Conservation (phyloP, 1,284 basidiomycete genomes). For the Pseudozyma hubeiensis region DNA sequence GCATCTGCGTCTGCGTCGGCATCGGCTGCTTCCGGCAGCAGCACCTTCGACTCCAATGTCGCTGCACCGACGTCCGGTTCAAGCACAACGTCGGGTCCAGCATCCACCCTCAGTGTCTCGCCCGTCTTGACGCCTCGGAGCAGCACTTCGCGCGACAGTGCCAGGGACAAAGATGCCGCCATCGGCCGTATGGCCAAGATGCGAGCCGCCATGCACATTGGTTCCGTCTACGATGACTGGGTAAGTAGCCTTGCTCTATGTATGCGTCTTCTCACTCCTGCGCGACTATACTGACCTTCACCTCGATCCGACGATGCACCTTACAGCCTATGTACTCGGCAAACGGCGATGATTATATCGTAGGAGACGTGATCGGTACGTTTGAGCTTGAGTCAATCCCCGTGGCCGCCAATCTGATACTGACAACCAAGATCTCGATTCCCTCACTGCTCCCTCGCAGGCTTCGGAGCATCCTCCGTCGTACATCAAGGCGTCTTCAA, state of each 20-base stretch:
- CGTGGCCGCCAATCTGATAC: neutral
- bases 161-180: conserved; percentile 31
- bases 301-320: neutral
- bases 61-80: conserved; percentile 1
- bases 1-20: conserved; percentile 17
- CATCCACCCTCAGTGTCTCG: conserved; percentile 20
- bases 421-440: neutral
- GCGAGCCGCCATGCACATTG: conserved; percentile 72
- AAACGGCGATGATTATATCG: conserved; percentile 58
- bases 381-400: neutral
- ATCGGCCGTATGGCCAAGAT: conserved; percentile 35
- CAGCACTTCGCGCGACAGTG: conserved; percentile 27
- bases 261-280: neutral
- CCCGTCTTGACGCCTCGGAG: conserved; percentile 22
- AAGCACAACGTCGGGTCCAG: conserved; percentile 28
- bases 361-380: conserved; percentile 60
- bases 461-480: conserved; percentile 86
- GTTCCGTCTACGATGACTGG: conserved; percentile 87
- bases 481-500: conserved; percentile 82
- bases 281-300: conserved; percentile 6
- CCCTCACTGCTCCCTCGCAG: conserved; percentile 60
- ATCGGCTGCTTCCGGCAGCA: neutral
- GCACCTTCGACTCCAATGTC: neutral
- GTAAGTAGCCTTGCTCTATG: conserved; percentile 15
- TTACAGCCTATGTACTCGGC: conserved; percentile 44